A percentile compares a stretch with the other conserved stretches of the same genome.
Conservation (phyloP, 495 filamentous ascomycete genomes). For the Penicillium verhagenii region DNA sequence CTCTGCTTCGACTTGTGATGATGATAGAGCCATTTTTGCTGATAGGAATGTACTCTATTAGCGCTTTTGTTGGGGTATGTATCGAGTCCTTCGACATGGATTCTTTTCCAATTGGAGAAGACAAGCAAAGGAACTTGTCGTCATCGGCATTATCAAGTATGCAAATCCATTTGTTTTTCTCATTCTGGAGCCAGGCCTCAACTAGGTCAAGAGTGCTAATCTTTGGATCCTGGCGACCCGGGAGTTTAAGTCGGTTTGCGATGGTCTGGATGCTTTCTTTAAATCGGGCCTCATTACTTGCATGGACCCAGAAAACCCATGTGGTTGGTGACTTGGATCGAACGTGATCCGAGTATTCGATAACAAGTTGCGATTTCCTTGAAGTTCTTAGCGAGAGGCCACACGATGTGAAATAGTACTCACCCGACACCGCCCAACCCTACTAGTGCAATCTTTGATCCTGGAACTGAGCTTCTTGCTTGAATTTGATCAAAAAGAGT, state of each 20-base stretch:
- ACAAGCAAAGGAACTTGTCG: background rate
- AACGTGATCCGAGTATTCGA: background rate
- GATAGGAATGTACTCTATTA: background rate
- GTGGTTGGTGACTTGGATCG: background rate
- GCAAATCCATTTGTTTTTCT: background rate
- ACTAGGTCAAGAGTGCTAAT: background rate
- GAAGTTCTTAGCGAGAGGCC: background rate
- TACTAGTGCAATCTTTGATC: background rate
- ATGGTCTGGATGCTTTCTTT: background rate
- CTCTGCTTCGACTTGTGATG: constrained; percentile 37
- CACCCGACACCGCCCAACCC: background rate
- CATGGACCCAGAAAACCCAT: background rate
- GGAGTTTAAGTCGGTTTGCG: background rate
- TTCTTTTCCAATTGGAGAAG: background rate
- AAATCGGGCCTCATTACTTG: background rate
- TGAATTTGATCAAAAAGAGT: background rate
- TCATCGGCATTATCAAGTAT: background rate
- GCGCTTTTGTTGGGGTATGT: background rate
- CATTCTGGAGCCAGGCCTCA: background rate
- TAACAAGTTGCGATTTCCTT: background rate
- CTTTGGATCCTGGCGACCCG: background rate
- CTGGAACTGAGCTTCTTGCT: background rate
- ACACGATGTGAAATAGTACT: background rate
- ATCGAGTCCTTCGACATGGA: background rate
- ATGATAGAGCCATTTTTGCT: constrained; percentile 14